Base-by-base conservation (phyloP, 140 eudicot genomes). In the Bidens hawaiensis region DNA sequence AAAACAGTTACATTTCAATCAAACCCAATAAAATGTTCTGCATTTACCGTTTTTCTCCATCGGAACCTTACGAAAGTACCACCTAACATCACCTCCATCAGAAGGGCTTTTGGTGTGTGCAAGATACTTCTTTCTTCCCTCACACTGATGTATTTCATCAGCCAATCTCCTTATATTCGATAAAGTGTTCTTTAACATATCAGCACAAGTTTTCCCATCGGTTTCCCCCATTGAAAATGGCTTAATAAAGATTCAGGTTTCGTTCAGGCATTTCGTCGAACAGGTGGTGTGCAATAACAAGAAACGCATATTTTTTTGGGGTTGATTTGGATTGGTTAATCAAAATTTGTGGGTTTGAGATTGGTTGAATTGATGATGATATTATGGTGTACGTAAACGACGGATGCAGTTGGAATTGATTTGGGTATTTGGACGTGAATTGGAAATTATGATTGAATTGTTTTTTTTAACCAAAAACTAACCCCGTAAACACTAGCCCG, bases 31-130 rank as follows among this genome's bases (percentile, higher is more conserved):
- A 16, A 46, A 17, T 46, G 52, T 41, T 16, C 17, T 12, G 4
- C 84, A 60, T 18, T n/a, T n/a, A 91, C 99, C 93, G 75, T 88
- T 81, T 55, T 68, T 79, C 15, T 77, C 85, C 60, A 93, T 74
- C 31, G 96, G 84, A 53, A 81, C 79, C 82, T 93, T 93, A 75
- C 99, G 88, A 52, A 93, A 93, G 60, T 85, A 93, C 99, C 99
- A 93, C 41, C 95, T 47, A 62, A 93, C 94, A 82, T 93, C 99
- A 13, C 99, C 94, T 8, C 96, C 96, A 69, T 93, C 99, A 17
- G 89, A 93, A 1, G 96, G 84, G 79, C 99, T 93, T 45, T 65
- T 60, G 4, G 99, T 93, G n/a, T 79, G 85, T 0, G 99, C 95
- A 73, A 85, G 95, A 71, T 93, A 93, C 83, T 93, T 93, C 54